These are phyloP conservation scores for Capronia epimyces DNA, from an alignment of 2,329 filamentous ascomycete genomes.

Conservation along the genomic window DNA sequence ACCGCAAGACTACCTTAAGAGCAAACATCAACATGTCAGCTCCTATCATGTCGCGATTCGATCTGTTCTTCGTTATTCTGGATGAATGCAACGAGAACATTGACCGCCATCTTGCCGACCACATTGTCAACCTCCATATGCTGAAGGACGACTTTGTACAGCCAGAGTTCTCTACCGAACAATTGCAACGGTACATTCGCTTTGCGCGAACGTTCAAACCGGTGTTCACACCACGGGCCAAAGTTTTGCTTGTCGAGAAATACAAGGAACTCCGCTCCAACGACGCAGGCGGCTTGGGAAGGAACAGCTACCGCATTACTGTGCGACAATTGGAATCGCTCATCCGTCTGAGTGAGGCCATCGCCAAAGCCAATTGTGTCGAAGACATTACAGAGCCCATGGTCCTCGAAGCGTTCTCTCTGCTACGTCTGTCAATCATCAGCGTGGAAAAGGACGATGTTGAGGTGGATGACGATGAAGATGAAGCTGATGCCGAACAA, in stretches of 20 bases:
- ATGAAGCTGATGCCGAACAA: constrained; percentile 46
- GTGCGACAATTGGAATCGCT: constrained; percentile 93
- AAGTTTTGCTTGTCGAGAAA: constrained; percentile 75
- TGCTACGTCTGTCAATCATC: constrained; percentile 91
- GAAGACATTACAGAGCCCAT: constrained; percentile 80
- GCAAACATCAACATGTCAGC: constrained; percentile 98
- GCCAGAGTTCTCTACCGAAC: constrained; percentile 92
- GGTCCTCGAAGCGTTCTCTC: constrained; percentile 84
- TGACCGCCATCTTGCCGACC: constrained; percentile 84
- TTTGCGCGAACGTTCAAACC: constrained; percentile 94
- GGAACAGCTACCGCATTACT: constrained; percentile 95
- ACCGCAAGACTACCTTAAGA: constrained; percentile 87
- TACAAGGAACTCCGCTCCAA: constrained; percentile 94
- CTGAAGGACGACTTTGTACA: constrained; percentile 84
- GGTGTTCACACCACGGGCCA: constrained; percentile 83
- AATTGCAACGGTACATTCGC: constrained; percentile 92
- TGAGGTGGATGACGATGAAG: constrained; percentile 80
- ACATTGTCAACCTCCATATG: constrained; percentile 92
- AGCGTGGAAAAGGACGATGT: constrained; percentile 97
- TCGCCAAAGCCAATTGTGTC: constrained; percentile 95
- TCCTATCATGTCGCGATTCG: constrained; percentile 98
- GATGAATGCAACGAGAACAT: constrained; percentile 93
- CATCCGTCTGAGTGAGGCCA: constrained; percentile 94
- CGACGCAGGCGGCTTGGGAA: constrained; percentile 85
- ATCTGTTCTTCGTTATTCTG: constrained; percentile 95